Base-by-base conservation (phyloP, 139 green algal species). In the Picochlorum costavermella region DNA sequence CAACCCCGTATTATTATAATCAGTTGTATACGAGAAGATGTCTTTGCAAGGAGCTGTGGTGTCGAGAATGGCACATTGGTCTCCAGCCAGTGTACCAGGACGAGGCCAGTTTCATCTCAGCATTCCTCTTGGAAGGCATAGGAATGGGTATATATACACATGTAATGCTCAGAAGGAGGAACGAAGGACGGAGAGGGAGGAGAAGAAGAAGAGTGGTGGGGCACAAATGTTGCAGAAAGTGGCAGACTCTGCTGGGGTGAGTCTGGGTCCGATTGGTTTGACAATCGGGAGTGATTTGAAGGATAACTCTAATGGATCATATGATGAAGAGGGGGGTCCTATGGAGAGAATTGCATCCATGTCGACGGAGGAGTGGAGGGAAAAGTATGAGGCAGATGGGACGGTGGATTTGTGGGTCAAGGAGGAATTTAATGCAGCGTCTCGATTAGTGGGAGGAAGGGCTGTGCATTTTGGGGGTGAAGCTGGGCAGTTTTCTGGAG, bases 341-440 rank as follows among this genome's bases (percentile, higher is more conserved):
- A 45, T 60, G 12, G 25, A 75, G 43, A 84, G 75, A 58, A 91
- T 91, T 31, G 29, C 69, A 70, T 80, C 63, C 53, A 78, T 95
- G 73, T 85, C 73, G 0, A 96, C 87, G 11, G 82, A 74, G 1
- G 83, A 95, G 66, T 95, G 88, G 90, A 75, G 83, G 2, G 53
- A 58, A 3, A 72, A 67, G 37, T 95, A 90, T 62, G 91, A 95
- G 60, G 70, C 69, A 44, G 84, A 92, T 30, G 90, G 89, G 9
- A 75, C 56, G 6, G 89, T 96, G 4, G 85, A 95, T 76, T 68
- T 97, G 33, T 97, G 83, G 77, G 60, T 96, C 13, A 79, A 96
- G 68, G 91, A 97, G n/a, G 86, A 97, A 65, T 97, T 95, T 77
- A 97, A 96, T 61, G 75, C 88, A 28, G 90, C 84, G 0, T 94